Percentiles rank a stretch among this genome's conserved stretches.
Conservation (phyloP, 805 yeast genomes). For the Geotrichum ghanense region DNA sequence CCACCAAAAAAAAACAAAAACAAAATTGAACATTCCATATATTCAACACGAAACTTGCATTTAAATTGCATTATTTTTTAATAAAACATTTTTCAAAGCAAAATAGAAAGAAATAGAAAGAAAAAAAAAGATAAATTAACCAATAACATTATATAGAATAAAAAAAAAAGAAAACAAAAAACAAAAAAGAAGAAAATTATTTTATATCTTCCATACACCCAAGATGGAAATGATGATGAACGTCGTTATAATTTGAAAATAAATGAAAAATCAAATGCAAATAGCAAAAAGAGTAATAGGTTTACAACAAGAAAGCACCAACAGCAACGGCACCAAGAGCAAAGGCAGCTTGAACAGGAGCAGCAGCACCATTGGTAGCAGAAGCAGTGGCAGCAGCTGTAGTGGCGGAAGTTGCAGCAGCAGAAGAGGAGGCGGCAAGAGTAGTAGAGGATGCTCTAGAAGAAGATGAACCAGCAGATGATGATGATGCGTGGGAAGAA, state of each 20-base stretch:
- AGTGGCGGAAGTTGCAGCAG: neutral
- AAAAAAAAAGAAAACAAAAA: neutral
- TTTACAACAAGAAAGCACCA: constrained; percentile 4
- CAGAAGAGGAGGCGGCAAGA: neutral
- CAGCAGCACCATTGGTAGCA: neutral
- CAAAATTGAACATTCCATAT: too few species aligned
- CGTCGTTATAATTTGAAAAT: neutral
- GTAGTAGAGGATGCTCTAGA: constrained; percentile 3
- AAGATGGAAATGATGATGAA: neutral
- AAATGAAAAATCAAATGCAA: neutral
- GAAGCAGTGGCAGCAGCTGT: constrained; percentile 2
- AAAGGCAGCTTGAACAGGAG: constrained; percentile 6
- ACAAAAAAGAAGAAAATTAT: neutral
- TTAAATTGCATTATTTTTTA: too few species aligned
- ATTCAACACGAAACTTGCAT: too few species aligned
- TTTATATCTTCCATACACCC: too few species aligned
- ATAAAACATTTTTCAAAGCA: too few species aligned
- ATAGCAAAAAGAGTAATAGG: neutral
- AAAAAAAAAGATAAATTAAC: too few species aligned
- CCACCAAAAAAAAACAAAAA: too few species aligned
- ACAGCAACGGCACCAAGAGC: constrained; percentile 9
- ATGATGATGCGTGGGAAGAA: constrained; percentile 1
- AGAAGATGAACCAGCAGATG: constrained; percentile 1
- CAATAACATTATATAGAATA: neutral
- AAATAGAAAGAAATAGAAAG: too few species aligned